Evolutionary conservation across 768 basidiomycete species (phyloP), one percentile per base, ranked within the genome.

Genomic region (Lentinus brumalis): DNA sequence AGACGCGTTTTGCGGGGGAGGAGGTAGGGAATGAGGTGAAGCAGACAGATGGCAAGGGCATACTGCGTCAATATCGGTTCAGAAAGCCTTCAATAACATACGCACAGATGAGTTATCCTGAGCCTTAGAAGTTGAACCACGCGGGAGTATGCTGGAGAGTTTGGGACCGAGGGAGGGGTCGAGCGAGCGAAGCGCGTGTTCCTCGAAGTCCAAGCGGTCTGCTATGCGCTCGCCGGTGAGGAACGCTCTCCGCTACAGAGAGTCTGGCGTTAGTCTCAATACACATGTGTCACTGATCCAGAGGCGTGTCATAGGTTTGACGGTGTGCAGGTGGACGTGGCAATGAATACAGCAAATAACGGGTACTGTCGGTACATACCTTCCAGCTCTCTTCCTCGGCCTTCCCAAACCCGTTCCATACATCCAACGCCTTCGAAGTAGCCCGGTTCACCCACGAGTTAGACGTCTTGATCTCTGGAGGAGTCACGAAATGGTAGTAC

Each of bases 171-270:
- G 67, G 12, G 87, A 84, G n/a, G 89, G 85, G 67, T 92, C 87
- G 35, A 94, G 75, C 38, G 83, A 80, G 71, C 89, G 89, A 66
- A 94, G 77, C 7, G 86, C 86, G 39, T 88, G 78, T 71, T 94
- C 91, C 72, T 93, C 92, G 65, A 92, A 92, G 53, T 92, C 92
- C 62, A 92, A 77, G 26, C 82, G 78, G 72, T 92, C 88, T 21
- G 87, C 78, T 2, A 91, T 70, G 21, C 83, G 83, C 75, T 91
- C 87, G 29, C 91, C 91, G 41, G 79, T 74, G 63, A 81, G 74
- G 69, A 85, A 89, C 11, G 83, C 76, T 71, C 80, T 84, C 32
- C 83, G 71, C 91, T 92, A 62, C 2, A 59, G 21, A 2, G 30
- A 35, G 30, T 29, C 21, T 10, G 1, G 12, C 12, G 21, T 26